phyloP scores from a whole-genome alignment of 352 stramenopile species.

The Phytophthora palmivora region DNA sequence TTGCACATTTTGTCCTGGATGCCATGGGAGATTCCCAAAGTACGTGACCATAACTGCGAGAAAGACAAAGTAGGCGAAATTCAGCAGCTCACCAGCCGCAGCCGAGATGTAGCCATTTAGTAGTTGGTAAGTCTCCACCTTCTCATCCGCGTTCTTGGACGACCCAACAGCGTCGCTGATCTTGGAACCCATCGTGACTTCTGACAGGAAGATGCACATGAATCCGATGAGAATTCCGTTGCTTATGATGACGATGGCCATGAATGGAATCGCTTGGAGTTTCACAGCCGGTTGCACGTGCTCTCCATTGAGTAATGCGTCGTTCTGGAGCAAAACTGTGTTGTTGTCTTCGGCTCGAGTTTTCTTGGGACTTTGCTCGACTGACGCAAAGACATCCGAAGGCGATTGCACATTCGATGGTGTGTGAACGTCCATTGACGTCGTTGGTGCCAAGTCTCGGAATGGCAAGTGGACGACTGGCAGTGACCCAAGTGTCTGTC shows the following conservation, averaged over 20 bases:
- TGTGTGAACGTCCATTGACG: background rate
- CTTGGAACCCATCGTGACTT: constrained; percentile 39
- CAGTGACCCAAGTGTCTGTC: too few relatives aligned
- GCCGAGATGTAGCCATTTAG: constrained; percentile 47
- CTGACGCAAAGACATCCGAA: constrained; percentile 8
- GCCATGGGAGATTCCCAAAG: constrained; percentile 43
- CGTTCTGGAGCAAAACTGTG: constrained; percentile 12
- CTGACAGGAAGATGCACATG: constrained; percentile 33
- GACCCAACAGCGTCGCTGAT: constrained; percentile 42
- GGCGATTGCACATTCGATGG: constrained; percentile 19
- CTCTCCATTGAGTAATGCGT: constrained; percentile 15
- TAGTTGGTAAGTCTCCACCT: constrained; percentile 44
- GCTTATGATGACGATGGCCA: constrained; percentile 26
- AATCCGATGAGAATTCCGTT: constrained; percentile 36
- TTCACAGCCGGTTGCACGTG: constrained; percentile 29
- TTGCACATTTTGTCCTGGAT: constrained; percentile 32
- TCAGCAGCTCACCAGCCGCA: constrained; percentile 32
- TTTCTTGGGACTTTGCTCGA: constrained; percentile 23
- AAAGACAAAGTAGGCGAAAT: constrained; percentile 45
- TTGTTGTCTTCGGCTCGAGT: constrained; percentile 11
- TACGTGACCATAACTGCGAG: constrained; percentile 48
- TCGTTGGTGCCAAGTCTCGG: background rate
- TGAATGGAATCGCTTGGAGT: constrained; percentile 30
- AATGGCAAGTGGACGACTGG: constrained; percentile 13
- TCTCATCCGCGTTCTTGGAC: constrained; percentile 38